Percentiles rank a stretch among this genome's conserved stretches.
Conservation (phyloP, 768 basidiomycete genomes). For the Hebeloma cylindrosporum region DNA sequence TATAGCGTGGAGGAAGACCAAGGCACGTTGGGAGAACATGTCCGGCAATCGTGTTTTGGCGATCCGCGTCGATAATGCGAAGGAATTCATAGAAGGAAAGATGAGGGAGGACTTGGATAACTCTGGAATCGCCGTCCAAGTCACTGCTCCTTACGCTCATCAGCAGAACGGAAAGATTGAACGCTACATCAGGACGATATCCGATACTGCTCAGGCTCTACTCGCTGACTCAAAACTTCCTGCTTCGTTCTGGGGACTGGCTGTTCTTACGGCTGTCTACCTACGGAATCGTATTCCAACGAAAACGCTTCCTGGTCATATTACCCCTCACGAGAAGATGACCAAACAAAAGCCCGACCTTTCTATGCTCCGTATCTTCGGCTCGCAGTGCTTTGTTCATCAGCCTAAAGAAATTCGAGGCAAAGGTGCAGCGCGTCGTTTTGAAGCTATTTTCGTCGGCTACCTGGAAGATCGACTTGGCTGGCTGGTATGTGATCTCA, state of each 20-base stretch:
- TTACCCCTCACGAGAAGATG: slow-evolving; percentile 22
- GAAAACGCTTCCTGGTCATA: slow-evolving; percentile 18
- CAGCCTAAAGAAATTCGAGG: slow-evolving; percentile 19
- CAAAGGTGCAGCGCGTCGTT: slow-evolving; percentile 12
- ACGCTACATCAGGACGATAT: slow-evolving; percentile 26
- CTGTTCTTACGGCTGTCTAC: slow-evolving; percentile 20
- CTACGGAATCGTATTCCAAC: slow-evolving; percentile 25
- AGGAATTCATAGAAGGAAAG: slow-evolving; percentile 10
- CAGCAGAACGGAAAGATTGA: slow-evolving; percentile 34
- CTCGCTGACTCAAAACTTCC: slow-evolving; percentile 25
- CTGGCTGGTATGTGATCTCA: slow-evolving; percentile 19
- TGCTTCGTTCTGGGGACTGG: slow-evolving; percentile 24
- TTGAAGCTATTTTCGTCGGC: slow-evolving; percentile 26
- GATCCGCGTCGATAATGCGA: slow-evolving; percentile 18
- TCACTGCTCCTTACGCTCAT: slow-evolving; percentile 29
- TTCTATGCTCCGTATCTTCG: slow-evolving; percentile 28
- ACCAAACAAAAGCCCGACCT: slow-evolving; percentile 26
- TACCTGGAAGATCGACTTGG: slow-evolving; percentile 22
- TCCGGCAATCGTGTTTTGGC: slow-evolving; percentile 8
- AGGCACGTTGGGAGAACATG: slow-evolving; percentile 5
- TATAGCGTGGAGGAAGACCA: neutral
- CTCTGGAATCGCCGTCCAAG: slow-evolving; percentile 22
- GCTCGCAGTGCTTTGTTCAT: slow-evolving; percentile 25
- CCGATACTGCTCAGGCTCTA: slow-evolving; percentile 22
- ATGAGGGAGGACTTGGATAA: slow-evolving; percentile 9